Percentiles rank a stretch among this genome's conserved stretches.
Evolutionary conservation across 1,284 basidiomycete species (phyloP).

Genomic region (Cryptococcus sp.): DNA sequence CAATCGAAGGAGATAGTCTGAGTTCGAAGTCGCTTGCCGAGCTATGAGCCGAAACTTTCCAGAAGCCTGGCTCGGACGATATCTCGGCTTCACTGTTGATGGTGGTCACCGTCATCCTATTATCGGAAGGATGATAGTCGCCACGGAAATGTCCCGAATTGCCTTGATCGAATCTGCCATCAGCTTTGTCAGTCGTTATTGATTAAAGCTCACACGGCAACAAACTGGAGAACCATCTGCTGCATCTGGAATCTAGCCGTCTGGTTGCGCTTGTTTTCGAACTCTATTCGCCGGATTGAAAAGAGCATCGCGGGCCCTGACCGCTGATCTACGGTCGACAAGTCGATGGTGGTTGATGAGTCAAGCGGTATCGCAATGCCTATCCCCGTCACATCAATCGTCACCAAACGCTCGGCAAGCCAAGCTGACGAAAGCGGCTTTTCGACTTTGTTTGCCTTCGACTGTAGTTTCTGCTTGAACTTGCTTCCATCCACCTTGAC

Average conservation of each 20-base stretch:
- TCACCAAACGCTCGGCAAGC: slow-evolving; percentile 63
- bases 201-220: slow-evolving; percentile 57
- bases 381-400: slow-evolving; percentile 63
- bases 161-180: slow-evolving; percentile 69
- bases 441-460: slow-evolving; percentile 28
- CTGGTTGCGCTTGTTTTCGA: slow-evolving; percentile 68
- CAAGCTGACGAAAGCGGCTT: slow-evolving; percentile 49
- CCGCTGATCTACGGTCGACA: slow-evolving; percentile 44
- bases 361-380: slow-evolving; percentile 77
- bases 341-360: slow-evolving; percentile 48
- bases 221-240: slow-evolving; percentile 76
- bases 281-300: slow-evolving; percentile 68
- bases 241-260: slow-evolving; percentile 69
- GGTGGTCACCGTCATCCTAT: slow-evolving; percentile 59
- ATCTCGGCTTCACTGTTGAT: slow-evolving; percentile 73
- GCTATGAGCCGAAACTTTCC: slow-evolving; percentile 63
- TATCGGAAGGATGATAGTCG: slow-evolving; percentile 64
- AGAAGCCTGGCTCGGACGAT: slow-evolving; percentile 55
- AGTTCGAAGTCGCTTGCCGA: slow-evolving; percentile 81
- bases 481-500: slow-evolving; percentile 78
- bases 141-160: slow-evolving; percentile 65
- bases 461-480: slow-evolving; percentile 51
- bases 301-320: slow-evolving; percentile 71
- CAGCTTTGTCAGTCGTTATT: slow-evolving; percentile 3
- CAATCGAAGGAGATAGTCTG: slow-evolving; percentile 75